phyloP scores from a whole-genome alignment of 1,139 yeast species.

The Pichia sorboxylosa region DNA sequence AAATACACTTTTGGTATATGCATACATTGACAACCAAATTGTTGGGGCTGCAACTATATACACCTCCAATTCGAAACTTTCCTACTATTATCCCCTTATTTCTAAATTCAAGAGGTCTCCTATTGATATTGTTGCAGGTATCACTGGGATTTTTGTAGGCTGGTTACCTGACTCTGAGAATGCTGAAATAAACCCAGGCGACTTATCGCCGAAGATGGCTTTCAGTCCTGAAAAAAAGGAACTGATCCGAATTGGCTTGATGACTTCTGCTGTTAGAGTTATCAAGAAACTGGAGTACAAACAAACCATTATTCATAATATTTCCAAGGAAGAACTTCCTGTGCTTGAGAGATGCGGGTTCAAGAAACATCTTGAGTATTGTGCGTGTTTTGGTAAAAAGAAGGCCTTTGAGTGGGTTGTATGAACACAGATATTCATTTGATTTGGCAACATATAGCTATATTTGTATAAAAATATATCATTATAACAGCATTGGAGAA shows the following conservation, averaged over 20 bases:
- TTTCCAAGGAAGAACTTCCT: conserved; percentile 6
- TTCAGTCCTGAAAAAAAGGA: not conserved
- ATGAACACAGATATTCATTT: not conserved
- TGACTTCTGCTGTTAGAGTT: conserved; percentile 48
- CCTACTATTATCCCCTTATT: conserved; percentile 43
- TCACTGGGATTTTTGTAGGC: conserved; percentile 48
- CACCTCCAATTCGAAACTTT: conserved; percentile 35
- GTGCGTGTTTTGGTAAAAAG: conserved; percentile 14
- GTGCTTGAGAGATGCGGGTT: conserved; percentile 18
- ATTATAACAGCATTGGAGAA: no score
- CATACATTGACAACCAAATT: conserved; percentile 45
- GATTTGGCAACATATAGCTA: not conserved
- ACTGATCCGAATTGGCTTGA: conserved; percentile 39
- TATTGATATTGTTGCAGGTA: conserved; percentile 32
- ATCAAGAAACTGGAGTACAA: conserved; percentile 26
- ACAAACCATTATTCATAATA: conserved; percentile 10
- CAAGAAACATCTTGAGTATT: conserved; percentile 14
- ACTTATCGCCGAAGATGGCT: not conserved
- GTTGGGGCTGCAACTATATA: conserved; percentile 47
- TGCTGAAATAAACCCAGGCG: not conserved
- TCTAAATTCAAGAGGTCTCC: conserved; percentile 8
- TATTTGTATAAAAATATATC: no score
- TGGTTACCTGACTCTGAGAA: conserved; percentile 23
- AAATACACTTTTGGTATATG: conserved; percentile 29
- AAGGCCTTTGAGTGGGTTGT: conserved; percentile 16